Evolutionary conservation across 169 alveolate species (phyloP).

Genomic region (Plasmodium cynomolgi): DNA sequence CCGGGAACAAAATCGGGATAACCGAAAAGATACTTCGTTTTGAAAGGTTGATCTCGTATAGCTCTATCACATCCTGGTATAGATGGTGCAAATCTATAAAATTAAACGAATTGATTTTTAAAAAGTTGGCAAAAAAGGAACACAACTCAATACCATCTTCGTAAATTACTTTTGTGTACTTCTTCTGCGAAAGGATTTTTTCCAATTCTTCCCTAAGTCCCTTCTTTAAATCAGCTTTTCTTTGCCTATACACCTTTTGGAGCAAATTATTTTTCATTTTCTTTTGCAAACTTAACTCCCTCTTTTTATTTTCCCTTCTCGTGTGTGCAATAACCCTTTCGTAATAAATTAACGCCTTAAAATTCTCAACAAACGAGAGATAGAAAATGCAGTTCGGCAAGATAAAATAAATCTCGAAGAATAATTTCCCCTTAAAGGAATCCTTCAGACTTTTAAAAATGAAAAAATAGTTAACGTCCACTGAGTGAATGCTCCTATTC

Average conservation of each 20-base stretch:
- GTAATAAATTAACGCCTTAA: slow-evolving; percentile 52
- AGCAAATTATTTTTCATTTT: slow-evolving; percentile 40
- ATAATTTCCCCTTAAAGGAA: slow-evolving; percentile 43
- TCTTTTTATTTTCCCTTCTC: background rate
- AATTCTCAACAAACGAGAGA: slow-evolving; percentile 30
- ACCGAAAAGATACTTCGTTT: slow-evolving; percentile 26
- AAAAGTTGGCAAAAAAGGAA: slow-evolving; percentile 48
- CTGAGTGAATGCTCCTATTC: slow-evolving; percentile 42
- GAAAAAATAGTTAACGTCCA: slow-evolving; percentile 46
- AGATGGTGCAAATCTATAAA: slow-evolving; percentile 57
- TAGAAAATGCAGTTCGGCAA: slow-evolving; percentile 51
- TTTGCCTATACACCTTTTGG: slow-evolving; percentile 2
- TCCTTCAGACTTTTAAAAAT: slow-evolving; percentile 59
- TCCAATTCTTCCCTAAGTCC: slow-evolving; percentile 22
- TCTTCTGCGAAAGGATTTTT: slow-evolving; percentile 23
- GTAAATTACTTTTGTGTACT: slow-evolving; percentile 52
- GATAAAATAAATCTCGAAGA: slow-evolving; percentile 40
- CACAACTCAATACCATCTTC: slow-evolving; percentile 64
- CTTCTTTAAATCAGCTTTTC: slow-evolving; percentile 12
- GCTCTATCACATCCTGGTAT: slow-evolving; percentile 24
- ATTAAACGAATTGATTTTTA: slow-evolving; percentile 55
- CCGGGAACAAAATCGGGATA: slow-evolving; percentile 42
- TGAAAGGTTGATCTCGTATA: slow-evolving; percentile 50
- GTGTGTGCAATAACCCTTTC: slow-evolving; percentile 19
- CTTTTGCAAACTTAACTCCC: background rate